A percentile compares a stretch with the other conserved stretches of the same genome.
These are phyloP conservation scores for Ajuga reptans DNA, from an alignment of 305 asterid genomes.

Conservation along the genomic window DNA sequence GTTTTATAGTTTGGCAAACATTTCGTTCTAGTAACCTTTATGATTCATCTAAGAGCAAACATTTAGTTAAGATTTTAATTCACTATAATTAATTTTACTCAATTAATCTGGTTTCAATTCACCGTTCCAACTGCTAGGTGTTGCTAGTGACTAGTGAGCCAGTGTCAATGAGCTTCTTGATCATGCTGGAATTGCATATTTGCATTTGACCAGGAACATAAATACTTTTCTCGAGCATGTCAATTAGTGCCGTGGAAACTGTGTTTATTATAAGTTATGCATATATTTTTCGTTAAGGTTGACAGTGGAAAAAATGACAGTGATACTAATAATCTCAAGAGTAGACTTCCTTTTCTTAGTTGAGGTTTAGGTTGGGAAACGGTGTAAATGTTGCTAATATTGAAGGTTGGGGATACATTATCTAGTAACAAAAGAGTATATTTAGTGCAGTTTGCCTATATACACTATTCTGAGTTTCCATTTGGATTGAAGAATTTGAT, in stretches of 20 bases:
- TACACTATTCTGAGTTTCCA: neutral
- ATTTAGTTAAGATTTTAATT: neutral
- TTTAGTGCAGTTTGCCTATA: neutral
- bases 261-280: neutral
- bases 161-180: neutral
- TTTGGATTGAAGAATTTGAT: neutral
- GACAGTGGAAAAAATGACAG: neutral
- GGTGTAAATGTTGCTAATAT: neutral
- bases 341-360: no score
- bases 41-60: no score
- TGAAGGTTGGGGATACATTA: neutral
- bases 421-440: neutral
- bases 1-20: neutral
- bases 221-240: neutral
- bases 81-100: neutral
- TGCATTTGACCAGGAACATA: neutral
- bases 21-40: neutral
- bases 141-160: slow-evolving; percentile 16
- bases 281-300: neutral
- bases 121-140: neutral
- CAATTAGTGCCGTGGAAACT: neutral
- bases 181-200: neutral
- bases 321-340: neutral
- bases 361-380: neutral
- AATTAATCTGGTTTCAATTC: no score